phyloP scores from a whole-genome alignment of 2,329 filamentous ascomycete genomes.

The Massarina eburnea region DNA sequence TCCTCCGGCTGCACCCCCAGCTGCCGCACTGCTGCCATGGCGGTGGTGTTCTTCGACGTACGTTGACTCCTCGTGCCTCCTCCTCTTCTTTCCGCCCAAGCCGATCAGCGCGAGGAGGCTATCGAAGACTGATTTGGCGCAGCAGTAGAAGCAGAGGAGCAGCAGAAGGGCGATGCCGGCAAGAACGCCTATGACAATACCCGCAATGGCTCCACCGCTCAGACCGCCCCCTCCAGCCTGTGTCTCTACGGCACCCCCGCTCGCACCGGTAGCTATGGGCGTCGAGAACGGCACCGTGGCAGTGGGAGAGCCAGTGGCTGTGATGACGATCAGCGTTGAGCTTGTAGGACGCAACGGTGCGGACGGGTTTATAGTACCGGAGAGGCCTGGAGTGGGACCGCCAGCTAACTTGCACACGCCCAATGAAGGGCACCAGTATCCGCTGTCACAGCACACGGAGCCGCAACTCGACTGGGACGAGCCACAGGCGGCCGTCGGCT shows the following conservation, averaged over 20 bases:
- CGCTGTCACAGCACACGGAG: slow-evolving; percentile 67
- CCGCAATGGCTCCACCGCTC: slow-evolving; percentile 74
- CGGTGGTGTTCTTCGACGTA: slow-evolving; percentile 66
- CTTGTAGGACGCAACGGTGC: slow-evolving; percentile 54
- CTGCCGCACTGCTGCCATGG: slow-evolving; percentile 61
- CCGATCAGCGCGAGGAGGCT: slow-evolving; percentile 63
- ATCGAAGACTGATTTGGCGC: slow-evolving; percentile 57
- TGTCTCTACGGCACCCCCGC: slow-evolving; percentile 37
- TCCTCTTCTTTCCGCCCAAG: slow-evolving; percentile 54
- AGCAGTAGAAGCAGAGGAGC: slow-evolving; percentile 75
- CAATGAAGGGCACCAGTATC: slow-evolving; percentile 63
- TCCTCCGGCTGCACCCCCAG: slow-evolving; percentile 57
- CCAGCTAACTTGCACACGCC: slow-evolving; percentile 62
- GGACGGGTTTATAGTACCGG: slow-evolving; percentile 48
- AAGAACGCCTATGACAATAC: slow-evolving; percentile 75
- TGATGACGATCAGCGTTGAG: slow-evolving; percentile 56
- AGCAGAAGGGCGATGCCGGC: slow-evolving; percentile 67
- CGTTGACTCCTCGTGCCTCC: slow-evolving; percentile 61
- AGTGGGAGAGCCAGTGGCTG: slow-evolving; percentile 48
- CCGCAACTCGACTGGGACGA: slow-evolving; percentile 64
- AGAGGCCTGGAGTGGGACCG: slow-evolving; percentile 47
- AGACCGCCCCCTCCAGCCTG: slow-evolving; percentile 47
- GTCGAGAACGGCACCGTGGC: slow-evolving; percentile 53
- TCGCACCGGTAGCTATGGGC: slow-evolving; percentile 57
- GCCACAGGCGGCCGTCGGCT: slow-evolving; percentile 46